Percentiles rank a stretch among this genome's conserved stretches.
Evolutionary conservation across 108 stramenopile species (phyloP).

Genomic region (Pseudonitzschia multiseries): DNA sequence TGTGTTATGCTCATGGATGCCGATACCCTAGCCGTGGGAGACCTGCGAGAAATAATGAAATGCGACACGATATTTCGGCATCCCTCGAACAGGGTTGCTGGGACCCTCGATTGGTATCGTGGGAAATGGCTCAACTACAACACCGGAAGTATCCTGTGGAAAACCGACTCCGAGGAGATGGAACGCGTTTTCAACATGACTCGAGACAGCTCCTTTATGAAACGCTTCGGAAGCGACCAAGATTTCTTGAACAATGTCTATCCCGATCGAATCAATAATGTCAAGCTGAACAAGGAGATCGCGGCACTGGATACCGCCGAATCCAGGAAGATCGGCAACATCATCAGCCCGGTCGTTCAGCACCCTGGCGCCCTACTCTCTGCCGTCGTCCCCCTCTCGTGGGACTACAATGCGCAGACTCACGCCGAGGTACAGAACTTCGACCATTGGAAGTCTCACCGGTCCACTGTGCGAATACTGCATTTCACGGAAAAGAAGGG

Average conservation of each 20-base stretch:
- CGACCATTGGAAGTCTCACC: constrained; percentile 22
- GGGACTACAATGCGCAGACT: constrained; percentile 47
- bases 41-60: constrained; percentile 31
- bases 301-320: constrained; percentile 13
- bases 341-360: not conserved
- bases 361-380: not conserved
- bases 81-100: constrained; percentile 29
- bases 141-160: constrained; percentile 37
- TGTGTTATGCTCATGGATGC: constrained; percentile 44
- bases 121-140: constrained; percentile 31
- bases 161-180: constrained; percentile 27
- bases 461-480: constrained; percentile 20
- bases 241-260: constrained; percentile 40
- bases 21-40: constrained; percentile 33
- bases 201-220: constrained; percentile 28
- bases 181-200: constrained; percentile 34
- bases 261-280: constrained; percentile 32
- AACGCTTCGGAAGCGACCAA: constrained; percentile 33
- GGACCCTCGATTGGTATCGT: constrained; percentile 27
- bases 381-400: constrained; percentile 24
- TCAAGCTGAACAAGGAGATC: constrained; percentile 22
- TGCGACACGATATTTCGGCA: constrained; percentile 25
- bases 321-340: not conserved
- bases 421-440: constrained; percentile 34
- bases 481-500: constrained; percentile 45